phyloP scores from a whole-genome alignment of 73 alveolate species.

The Paramecium tetraurelia region DNA sequence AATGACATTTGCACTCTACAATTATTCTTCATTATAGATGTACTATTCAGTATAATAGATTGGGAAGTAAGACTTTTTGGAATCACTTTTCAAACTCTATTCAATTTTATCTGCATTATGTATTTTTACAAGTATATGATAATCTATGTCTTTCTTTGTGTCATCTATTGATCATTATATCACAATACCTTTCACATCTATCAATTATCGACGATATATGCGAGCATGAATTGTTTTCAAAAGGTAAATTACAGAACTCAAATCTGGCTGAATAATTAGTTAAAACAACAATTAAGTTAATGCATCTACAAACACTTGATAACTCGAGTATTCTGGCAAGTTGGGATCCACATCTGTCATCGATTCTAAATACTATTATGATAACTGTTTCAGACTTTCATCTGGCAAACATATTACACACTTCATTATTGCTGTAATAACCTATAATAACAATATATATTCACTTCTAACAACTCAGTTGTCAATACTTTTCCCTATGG shows the following conservation, averaged over 20 bases:
- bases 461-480: slow-evolving; percentile 13
- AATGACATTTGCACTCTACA: background rate
- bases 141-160: background rate
- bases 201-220: background rate
- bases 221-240: slow-evolving; percentile 2
- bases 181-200: background rate
- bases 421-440: slow-evolving; percentile 1
- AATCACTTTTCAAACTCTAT: background rate
- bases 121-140: background rate
- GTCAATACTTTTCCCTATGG: background rate
- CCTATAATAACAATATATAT: background rate
- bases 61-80: background rate
- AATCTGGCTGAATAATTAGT: background rate
- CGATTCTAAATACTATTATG: background rate
- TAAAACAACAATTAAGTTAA: background rate
- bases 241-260: background rate
- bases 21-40: background rate
- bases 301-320: background rate
- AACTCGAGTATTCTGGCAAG: background rate
- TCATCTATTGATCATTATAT: background rate
- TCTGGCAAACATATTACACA: slow-evolving; percentile 8
- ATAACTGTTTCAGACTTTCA: slow-evolving; percentile 9
- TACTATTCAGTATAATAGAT: background rate
- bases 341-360: background rate
- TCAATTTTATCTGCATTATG: background rate